Base-by-base conservation (phyloP, 257 asterid genomes). In the Ballota nigra region DNA sequence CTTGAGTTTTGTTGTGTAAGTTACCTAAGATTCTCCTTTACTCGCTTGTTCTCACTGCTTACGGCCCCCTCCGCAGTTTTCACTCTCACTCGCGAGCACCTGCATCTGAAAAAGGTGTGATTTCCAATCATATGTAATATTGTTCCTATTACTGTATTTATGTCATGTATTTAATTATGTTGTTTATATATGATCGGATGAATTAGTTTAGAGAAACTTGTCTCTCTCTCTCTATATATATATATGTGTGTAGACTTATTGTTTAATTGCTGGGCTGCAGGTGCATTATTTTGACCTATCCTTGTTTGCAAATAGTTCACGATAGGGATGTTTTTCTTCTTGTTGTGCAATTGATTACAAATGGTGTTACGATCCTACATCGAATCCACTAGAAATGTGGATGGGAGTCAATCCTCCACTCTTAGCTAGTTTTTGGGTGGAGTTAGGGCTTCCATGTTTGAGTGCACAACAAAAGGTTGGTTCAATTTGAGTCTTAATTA, bases 21-120 rank as follows among this genome's bases (percentile, higher is more conserved):
- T n/a, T 26, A 7, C 45, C 67, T 20, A 18, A 40, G 28, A 3
- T 49, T 8, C 33, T 51, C 58, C n/a, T 47, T 40, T 18, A 7
- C 9, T 56, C 47, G 9, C 47, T 22, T 63, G 31, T 9, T 19
- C 38, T 3, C 51, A 4, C 81, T 65, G 77, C 66, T 71, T 71
- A 36, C 66, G 66, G 65, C 18, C 74, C 6, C 18, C 64, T 71
- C 72, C 71, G 60, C 63, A 49, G 6, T 53, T 59, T 31, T 29
- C 23, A 20, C 22, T 9, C 4, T 26, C 12, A 11, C 43, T 29
- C 40, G 43, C 65, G 15, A 31, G 59, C 69, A 28, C 51, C 65
- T 61, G 57, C 69, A 36, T 68, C 76, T 53, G 12, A 41, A 78
- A 76, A 66, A 60, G 26, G 31, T 22, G 5, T 7, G 29, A 51